phyloP scores from a whole-genome alignment of 31 red algal species.

The Porphyra umbilicalis region DNA sequence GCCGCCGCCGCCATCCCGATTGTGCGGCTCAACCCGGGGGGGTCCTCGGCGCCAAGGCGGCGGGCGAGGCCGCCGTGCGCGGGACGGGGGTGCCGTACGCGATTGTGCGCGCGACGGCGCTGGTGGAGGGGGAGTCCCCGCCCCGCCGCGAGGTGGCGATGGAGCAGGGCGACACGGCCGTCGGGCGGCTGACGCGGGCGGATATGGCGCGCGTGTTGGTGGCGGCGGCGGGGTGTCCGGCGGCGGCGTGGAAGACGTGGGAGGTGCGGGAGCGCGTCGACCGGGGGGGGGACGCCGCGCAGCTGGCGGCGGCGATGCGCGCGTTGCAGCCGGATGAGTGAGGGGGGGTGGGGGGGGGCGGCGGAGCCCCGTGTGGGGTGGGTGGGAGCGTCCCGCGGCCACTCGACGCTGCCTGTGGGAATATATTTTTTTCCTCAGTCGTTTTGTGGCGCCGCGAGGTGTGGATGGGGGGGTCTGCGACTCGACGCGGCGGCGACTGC shows the following conservation, averaged over 20 bases:
- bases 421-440: too few relatives aligned
- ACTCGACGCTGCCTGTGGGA: too few relatives aligned
- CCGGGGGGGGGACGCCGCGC: not conserved
- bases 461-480: too few relatives aligned
- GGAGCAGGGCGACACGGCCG: constrained; percentile 22
- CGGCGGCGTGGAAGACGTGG: constrained; percentile 3
- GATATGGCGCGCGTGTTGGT: constrained; percentile 18
- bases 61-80: constrained; percentile 39
- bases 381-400: too few relatives aligned
- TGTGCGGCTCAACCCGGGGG: constrained; percentile 44
- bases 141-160: not conserved
- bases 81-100: constrained; percentile 17
- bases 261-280: constrained; percentile 3
- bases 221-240: not conserved
- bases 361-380: too few relatives aligned
- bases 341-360: not conserved
- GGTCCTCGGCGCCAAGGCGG: constrained; percentile 25
- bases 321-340: not conserved
- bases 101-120: constrained; percentile 27
- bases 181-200: constrained; percentile 11
- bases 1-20: constrained; percentile 33
- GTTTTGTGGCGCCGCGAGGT: too few relatives aligned
- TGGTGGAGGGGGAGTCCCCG: constrained; percentile 13
- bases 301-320: not conserved
- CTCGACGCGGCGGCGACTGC: too few relatives aligned